Evolutionary conservation across 129 eudicot genomes (phyloP).

Genomic region (Helianthus annuus): HanXRQr2.0-SUNRISE NC_035448.2:40819909-40820408

Average conservation of each 20-base stretch:
- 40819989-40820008: not conserved
- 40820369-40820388: slow-evolving; percentile 10
- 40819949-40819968: slow-evolving; percentile 11
- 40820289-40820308: not conserved
- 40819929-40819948: slow-evolving; percentile 1
- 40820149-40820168: slow-evolving; percentile 4
- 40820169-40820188: slow-evolving; percentile 13
- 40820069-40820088: slow-evolving; percentile 33
- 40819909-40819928: not conserved
- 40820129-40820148: slow-evolving; percentile 14
- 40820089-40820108: slow-evolving; percentile 22
- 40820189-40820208: not conserved
- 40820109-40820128: slow-evolving; percentile 12
- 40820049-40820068: slow-evolving; percentile 26
- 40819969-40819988: slow-evolving; percentile 20
- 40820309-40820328: slow-evolving; percentile 10
- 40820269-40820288: slow-evolving; percentile 24
- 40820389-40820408: slow-evolving; percentile 29
- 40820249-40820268: slow-evolving; percentile 22
- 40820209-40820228: slow-evolving; percentile 21
- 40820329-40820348: slow-evolving; percentile 10
- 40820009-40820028: slow-evolving; percentile 17
- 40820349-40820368: not conserved
- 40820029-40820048: slow-evolving; percentile 14
- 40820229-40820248: slow-evolving; percentile 19